Conservation (phyloP, 768 basidiomycete genomes). For the Cyathus striatus region DNA sequence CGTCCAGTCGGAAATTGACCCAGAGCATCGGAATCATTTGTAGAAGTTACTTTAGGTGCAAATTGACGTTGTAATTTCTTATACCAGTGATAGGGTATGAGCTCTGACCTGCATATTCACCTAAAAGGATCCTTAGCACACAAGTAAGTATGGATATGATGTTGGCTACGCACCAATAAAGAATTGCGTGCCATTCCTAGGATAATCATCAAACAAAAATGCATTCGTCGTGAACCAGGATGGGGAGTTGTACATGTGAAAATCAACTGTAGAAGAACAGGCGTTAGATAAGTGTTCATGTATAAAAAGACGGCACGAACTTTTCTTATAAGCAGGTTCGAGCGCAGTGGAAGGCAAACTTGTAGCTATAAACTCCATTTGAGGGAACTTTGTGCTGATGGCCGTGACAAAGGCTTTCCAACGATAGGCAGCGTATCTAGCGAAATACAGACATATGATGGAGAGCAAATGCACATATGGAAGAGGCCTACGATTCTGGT, state of each 20-base stretch:
- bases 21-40: slow-evolving; percentile 21
- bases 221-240: slow-evolving; percentile 39
- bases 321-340: slow-evolving; percentile 36
- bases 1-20: slow-evolving; percentile 22
- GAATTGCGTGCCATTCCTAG: slow-evolving; percentile 49
- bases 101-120: slow-evolving; percentile 44
- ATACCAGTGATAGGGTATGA: background rate
- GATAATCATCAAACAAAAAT: slow-evolving; percentile 46
- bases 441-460: slow-evolving; percentile 20
- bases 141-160: background rate
- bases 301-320: slow-evolving; percentile 6
- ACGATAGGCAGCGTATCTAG: slow-evolving; percentile 36
- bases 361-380: slow-evolving; percentile 46
- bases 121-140: slow-evolving; percentile 5
- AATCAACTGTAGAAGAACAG: slow-evolving; percentile 35
- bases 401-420: slow-evolving; percentile 13
- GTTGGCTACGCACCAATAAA: slow-evolving; percentile 33
- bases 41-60: slow-evolving; percentile 26
- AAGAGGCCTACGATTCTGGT: slow-evolving; percentile 17
- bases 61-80: too few species aligned
- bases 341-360: slow-evolving; percentile 33
- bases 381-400: slow-evolving; percentile 17
- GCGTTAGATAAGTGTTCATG: background rate
- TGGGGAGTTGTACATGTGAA: slow-evolving; percentile 48
- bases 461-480: background rate